A percentile compares a stretch with the other conserved stretches of the same genome.
These are phyloP conservation scores for Symbiotaphrina buchneri DNA, from an alignment of 495 filamentous ascomycete species.

Conservation along the genomic window DNA sequence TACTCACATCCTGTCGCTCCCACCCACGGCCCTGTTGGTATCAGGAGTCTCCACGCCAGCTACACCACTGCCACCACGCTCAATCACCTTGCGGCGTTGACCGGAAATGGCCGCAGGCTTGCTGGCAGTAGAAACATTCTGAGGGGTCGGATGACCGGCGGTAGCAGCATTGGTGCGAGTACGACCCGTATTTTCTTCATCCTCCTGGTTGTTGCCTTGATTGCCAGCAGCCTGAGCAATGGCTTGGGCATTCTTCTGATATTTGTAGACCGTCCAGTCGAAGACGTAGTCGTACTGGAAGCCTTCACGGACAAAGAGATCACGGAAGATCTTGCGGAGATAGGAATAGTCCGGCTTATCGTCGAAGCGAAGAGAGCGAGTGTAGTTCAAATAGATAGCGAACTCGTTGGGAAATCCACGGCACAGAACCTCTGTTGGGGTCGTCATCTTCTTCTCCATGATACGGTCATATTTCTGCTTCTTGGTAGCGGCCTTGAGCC, in stretches of 20 bases:
- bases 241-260: conserved; percentile 96
- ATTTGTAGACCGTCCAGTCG: conserved; percentile 99
- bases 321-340: conserved; percentile 99
- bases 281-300: conserved; percentile 99
- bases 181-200: conserved; percentile 47
- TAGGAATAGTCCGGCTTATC: conserved; percentile 99
- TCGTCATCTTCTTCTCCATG: conserved; percentile 99
- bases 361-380: conserved; percentile 92
- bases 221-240: conserved; percentile 52
- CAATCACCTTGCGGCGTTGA: conserved; percentile 68
- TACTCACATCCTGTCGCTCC: conserved; percentile 99
- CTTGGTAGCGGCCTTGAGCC: conserved; percentile 98
- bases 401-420: conserved; percentile 99
- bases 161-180: conserved; percentile 32
- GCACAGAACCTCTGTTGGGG: conserved; percentile 96
- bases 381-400: conserved; percentile 99
- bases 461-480: conserved; percentile 99
- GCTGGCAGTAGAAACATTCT: conserved; percentile 26
- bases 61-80: conserved; percentile 28
- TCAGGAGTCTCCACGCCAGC: conserved; percentile 53
- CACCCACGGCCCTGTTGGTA: conserved; percentile 70
- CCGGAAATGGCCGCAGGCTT: conserved; percentile 53
- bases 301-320: conserved; percentile 95
- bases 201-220: conserved; percentile 51
- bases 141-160: conserved; percentile 34